Evolutionary conservation across 192 early-diverging fungal species (phyloP).

Genomic region (Irineochytrium annulatum): DNA sequence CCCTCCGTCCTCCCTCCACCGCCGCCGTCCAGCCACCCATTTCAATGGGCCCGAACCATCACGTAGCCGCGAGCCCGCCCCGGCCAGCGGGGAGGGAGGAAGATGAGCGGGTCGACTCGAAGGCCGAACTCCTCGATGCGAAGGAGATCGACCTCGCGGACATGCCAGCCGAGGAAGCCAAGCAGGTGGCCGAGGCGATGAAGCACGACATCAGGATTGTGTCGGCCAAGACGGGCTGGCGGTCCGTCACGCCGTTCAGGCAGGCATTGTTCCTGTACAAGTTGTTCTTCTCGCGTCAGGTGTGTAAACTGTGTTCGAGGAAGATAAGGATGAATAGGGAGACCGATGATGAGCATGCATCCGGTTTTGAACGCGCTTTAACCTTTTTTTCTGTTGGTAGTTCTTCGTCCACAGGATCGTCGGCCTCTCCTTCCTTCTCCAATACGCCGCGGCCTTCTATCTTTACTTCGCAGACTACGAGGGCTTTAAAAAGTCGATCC

Average conservation of each 20-base stretch:
- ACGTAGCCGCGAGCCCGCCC: too few relatives aligned
- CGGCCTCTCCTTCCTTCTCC: slow-evolving; percentile 20
- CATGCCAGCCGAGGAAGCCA: not conserved
- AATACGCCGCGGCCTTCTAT: slow-evolving; percentile 22
- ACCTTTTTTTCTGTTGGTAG: slow-evolving; percentile 14
- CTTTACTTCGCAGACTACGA: slow-evolving; percentile 29
- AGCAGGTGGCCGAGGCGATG: slow-evolving; percentile 3
- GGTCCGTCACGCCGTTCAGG: slow-evolving; percentile 17
- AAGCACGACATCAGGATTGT: not conserved
- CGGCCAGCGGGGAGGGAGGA: too few relatives aligned
- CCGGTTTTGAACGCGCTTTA: too few relatives aligned
- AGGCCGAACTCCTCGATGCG: too few relatives aligned
- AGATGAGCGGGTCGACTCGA: too few relatives aligned
- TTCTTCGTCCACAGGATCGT: slow-evolving; percentile 23
- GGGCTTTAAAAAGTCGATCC: slow-evolving; percentile 8
- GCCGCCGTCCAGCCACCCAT: too few relatives aligned
- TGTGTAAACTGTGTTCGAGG: not conserved
- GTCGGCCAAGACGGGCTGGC: not conserved
- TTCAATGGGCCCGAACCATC: too few relatives aligned
- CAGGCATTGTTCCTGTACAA: slow-evolving; percentile 15
- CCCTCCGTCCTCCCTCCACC: too few relatives aligned
- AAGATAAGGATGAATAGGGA: too few relatives aligned
- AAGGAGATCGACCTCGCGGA: not conserved
- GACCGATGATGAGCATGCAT: too few relatives aligned
- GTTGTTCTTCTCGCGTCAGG: slow-evolving; percentile 9